Evolutionary conservation across 768 basidiomycete genomes (phyloP), one percentile per base, ranked within the genome.

Genomic region (Fibroporia radiculosa): DNA sequence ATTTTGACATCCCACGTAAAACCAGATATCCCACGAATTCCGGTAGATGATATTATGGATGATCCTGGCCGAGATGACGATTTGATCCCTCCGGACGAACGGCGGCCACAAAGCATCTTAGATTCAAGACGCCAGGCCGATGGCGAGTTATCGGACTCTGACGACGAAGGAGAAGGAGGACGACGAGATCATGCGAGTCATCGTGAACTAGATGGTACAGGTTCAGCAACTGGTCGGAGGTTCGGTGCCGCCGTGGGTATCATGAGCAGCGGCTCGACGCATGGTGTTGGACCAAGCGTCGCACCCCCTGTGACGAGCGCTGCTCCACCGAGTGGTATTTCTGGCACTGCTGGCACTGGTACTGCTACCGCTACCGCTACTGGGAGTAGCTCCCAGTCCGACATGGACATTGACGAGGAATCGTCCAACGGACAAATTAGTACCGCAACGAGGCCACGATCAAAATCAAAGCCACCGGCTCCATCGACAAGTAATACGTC

Each of bases 151-250:
- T 96, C 92, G 6, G 96, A 99, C 62, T 98, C 96, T 1, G 96
- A 99, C 52, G 96, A 99, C 60, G 96, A 99, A 65, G 93, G 91
- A 14, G 85, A 86, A 54, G 93, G 89, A 35, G 88, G 82, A 1
- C 75, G 93, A 44, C 72, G 82, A 47, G 74, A 92, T 54, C 80
- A 82, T 47, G 66, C 74, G 7, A 67, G 68, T 28, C 78, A 84
- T 60, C 70, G 72, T 22, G 73, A 79, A 26, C 68, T 67, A 19
- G 77, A 76, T 39, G 62, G 59, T 29, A 60, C 57, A 38, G 75
- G 71, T 44, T 61, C 66, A 25, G 24, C 58, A 8, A 53, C 53
- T 0, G 60, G 65, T 48, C 65, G 66, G 31, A 78, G 59, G 38
- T 84, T 82, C 49, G 80, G 80, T 24, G 74, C 82, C 50, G 75